A percentile compares a stretch with the other conserved stretches of the same genome.
phyloP scores from a whole-genome alignment of 768 basidiomycete genomes.

The Naganishia friedmannii region DNA sequence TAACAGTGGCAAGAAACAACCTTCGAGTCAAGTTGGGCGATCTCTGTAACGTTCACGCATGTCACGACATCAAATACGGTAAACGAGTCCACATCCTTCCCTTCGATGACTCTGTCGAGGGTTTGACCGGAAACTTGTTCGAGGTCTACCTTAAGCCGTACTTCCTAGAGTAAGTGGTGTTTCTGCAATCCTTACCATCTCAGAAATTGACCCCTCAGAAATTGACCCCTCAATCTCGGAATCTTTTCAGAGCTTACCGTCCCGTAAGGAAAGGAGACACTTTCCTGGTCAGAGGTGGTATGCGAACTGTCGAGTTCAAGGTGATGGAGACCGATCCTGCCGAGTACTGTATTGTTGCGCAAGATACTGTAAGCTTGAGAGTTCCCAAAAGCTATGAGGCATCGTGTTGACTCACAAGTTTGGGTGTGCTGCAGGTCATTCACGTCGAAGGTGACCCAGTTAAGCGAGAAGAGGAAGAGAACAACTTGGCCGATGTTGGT shows the following conservation, averaged over 20 bases:
- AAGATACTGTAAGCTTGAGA: conserved; percentile 96
- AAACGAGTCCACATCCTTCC: conserved; percentile 95
- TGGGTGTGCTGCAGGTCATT: conserved; percentile 36
- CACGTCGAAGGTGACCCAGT: conserved; percentile 89
- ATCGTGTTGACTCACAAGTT: neutral
- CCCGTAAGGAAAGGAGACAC: conserved; percentile 97
- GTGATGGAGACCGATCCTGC: conserved; percentile 97
- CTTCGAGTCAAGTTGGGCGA: conserved; percentile 95
- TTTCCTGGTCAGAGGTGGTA: conserved; percentile 97
- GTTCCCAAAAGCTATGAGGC: neutral
- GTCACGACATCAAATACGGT: conserved; percentile 97
- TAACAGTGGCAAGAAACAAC: conserved; percentile 99
- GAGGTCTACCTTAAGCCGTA: conserved; percentile 98
- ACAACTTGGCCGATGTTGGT: conserved; percentile 91
- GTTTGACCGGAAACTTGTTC: conserved; percentile 95
- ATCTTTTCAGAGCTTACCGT: conserved; percentile 66
- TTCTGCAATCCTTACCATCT: too few relatives aligned
- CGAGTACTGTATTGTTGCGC: conserved; percentile 97
- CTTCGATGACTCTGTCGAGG: conserved; percentile 97
- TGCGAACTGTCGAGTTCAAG: conserved; percentile 99
- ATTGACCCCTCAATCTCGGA: neutral
- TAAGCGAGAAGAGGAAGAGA: conserved; percentile 97
- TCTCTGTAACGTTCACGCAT: conserved; percentile 90
- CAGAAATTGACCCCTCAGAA: neutral
- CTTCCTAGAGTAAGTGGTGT: conserved; percentile 69